Percentiles rank a stretch among this genome's conserved stretches.
Conservation (phyloP, 1,284 basidiomycete genomes). For the Cutaneotrichosporon cyanovorans region DNA sequence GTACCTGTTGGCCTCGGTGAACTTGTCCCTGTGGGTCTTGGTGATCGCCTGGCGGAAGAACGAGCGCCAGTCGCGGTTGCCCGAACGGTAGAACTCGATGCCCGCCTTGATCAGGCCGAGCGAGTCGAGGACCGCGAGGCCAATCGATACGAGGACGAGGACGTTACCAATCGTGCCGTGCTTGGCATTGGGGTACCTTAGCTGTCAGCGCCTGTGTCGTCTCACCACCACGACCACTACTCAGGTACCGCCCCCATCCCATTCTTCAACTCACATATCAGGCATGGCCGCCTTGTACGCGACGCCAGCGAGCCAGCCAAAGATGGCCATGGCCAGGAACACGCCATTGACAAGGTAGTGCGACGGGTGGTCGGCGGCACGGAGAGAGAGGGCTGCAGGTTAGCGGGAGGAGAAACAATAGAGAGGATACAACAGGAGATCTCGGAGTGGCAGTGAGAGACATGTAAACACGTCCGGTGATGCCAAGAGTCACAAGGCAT, state of each 20-base stretch:
- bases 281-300: slow-evolving; percentile 34
- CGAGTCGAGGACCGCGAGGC: slow-evolving; percentile 30
- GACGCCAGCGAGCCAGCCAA: slow-evolving; percentile 37
- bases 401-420: not conserved
- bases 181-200: slow-evolving; percentile 39
- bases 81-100: slow-evolving; percentile 19
- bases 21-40: slow-evolving; percentile 10
- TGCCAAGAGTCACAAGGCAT: no score
- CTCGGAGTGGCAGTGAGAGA: no score
- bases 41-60: slow-evolving; percentile 23
- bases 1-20: slow-evolving; percentile 19
- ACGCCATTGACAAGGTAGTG: slow-evolving; percentile 31
- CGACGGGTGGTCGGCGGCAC: slow-evolving; percentile 32
- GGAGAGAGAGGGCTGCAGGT: slow-evolving; percentile 28
- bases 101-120: slow-evolving; percentile 28
- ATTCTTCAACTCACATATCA: slow-evolving; percentile 25
- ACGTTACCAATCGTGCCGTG: slow-evolving; percentile 30
- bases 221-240: not conserved
- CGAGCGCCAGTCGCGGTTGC: slow-evolving; percentile 21
- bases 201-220: not conserved
- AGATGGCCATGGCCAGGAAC: slow-evolving; percentile 25
- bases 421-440: not conserved
- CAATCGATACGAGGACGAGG: slow-evolving; percentile 31
- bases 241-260: not conserved
- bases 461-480: no score